Evolutionary conservation across 352 stramenopile species (phyloP).

Genomic region (Phytophthora lateralis): DNA sequence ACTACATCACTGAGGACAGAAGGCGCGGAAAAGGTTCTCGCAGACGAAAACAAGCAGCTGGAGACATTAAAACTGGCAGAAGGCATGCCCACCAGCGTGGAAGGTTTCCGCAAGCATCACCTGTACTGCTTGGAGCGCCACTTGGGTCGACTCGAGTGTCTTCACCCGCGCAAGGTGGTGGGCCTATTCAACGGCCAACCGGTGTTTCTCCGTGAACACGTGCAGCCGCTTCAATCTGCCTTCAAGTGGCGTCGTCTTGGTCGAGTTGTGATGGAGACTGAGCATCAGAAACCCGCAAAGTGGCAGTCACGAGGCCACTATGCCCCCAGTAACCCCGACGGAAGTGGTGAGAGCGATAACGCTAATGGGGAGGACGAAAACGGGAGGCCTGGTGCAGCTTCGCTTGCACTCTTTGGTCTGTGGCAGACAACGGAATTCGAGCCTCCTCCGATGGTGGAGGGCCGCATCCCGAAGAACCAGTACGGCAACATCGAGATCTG

Average conservation of each 20-base stretch:
- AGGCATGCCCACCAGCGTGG: slow-evolving; percentile 76
- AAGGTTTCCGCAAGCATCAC: slow-evolving; percentile 81
- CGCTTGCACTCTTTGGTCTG: slow-evolving; percentile 61
- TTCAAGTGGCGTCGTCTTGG: slow-evolving; percentile 78
- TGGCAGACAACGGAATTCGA: slow-evolving; percentile 81
- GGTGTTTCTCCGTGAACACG: slow-evolving; percentile 69
- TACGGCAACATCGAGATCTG: slow-evolving; percentile 90
- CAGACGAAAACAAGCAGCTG: slow-evolving; percentile 42
- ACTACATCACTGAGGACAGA: slow-evolving; percentile 2
- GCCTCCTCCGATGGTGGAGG: slow-evolving; percentile 55
- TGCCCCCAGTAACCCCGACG: neutral
- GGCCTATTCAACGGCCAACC: slow-evolving; percentile 80
- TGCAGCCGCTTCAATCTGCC: slow-evolving; percentile 60
- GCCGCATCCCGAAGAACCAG: slow-evolving; percentile 80
- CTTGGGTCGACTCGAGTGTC: slow-evolving; percentile 60
- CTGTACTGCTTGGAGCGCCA: slow-evolving; percentile 82
- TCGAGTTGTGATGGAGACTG: slow-evolving; percentile 57
- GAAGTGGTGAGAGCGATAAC: slow-evolving; percentile 26
- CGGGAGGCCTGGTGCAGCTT: slow-evolving; percentile 2
- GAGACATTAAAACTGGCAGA: slow-evolving; percentile 51
- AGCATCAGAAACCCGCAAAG: slow-evolving; percentile 63
- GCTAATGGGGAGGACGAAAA: neutral
- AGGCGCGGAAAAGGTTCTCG: slow-evolving; percentile 24
- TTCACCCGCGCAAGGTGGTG: slow-evolving; percentile 72
- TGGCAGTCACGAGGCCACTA: slow-evolving; percentile 38